Base-by-base conservation (phyloP, 139 green algal genomes). In the Gonium pectorale region DNA sequence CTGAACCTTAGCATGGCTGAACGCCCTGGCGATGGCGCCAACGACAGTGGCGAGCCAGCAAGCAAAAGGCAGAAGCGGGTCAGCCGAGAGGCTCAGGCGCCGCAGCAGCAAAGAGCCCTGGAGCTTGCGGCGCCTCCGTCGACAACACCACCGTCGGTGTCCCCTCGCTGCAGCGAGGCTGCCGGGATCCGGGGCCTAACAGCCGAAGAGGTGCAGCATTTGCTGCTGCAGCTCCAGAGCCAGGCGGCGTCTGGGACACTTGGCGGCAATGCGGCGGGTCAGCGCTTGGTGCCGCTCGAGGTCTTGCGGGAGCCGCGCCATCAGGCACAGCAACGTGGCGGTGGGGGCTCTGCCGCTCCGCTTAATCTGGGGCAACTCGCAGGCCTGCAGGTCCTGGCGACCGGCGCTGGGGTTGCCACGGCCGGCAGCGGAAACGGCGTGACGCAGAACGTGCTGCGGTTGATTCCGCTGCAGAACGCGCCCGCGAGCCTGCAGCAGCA, bases 11-110 rank as follows among this genome's bases (percentile, higher is more conserved):
- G n/a, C n/a, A n/a, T n/a, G n/a, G n/a, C n/a, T n/a, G n/a, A n/a
- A n/a, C n/a, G n/a, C n/a, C n/a, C n/a, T n/a, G n/a, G n/a, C n/a
- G n/a, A n/a, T n/a, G n/a, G n/a, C n/a, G n/a, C n/a, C n/a, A n/a
- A n/a, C 15, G 68, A 77, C 0, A n/a, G 8, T 7, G 33, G 43
- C 11, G 77, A 74, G 77, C 77, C 77, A 0, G 31, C 62, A 38
- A 17, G 43, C 41, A 83, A 83, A 62, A 41, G 77, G 21, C 77
- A 83, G 60, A 83, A 83, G 77, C 77, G 77, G 0, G 9, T 49
- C 43, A 83, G 77, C 31, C 41, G 37, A 13, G 77, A 83, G 38
- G 1, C 27, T 13, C 59, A 19, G 37, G 31, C 27, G 27, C 68
- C 41, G 68, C 64, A 26, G 64, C 64, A 71, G 64, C 35, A 46